Evolutionary conservation across 768 basidiomycete species (phyloP), one percentile per base, ranked within the genome.

Genomic region (Hypholoma sublateritium): DNA sequence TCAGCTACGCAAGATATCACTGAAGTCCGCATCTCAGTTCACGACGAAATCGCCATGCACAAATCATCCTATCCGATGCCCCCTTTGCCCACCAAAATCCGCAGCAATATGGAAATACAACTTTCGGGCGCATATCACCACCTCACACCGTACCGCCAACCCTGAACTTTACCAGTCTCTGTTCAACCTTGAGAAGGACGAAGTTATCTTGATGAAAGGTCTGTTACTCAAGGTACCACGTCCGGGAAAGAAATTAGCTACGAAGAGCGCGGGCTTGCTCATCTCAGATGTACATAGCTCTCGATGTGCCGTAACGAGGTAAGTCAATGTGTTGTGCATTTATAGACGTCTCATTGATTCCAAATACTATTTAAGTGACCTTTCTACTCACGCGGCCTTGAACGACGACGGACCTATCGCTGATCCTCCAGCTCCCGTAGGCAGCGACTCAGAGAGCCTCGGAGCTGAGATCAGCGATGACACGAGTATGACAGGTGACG

Each of bases 81-180:
- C 56, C 0, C 44, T 62, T 1, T 68, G 67, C 39, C 57, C 63
- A 3, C 56, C 47, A 9, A 50, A 46, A 17, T 13, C 50, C 4
- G 56, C 56, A 4, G 61, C 62, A 0, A 37, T 68, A 7, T 68
- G 64, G 61, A 63, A 63, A 36, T 68, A 68, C 44, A 64, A 64
- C 45, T 53, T 65, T 19, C 50, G 51, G 36, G 22, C 21, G 21
- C 67, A 68, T 47, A 58, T 63, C 46, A 24, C 44, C 44, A 37
- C 47, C 16, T 12, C 17, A 5, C 67, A 68, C 55, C 53, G 57
- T 19, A 19, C 43, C 2, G 25, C 50, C 12, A 54, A 58, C 36
- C 14, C 25, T 5, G 36, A 48, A 7, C 46, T 59, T 24, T 57
- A 59, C 35, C 11, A 55, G 55, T 16, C 4, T 11, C 13, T 34